Conservation (phyloP, 768 basidiomycete genomes). For the Cystofilobasidium ferigula region DNA sequence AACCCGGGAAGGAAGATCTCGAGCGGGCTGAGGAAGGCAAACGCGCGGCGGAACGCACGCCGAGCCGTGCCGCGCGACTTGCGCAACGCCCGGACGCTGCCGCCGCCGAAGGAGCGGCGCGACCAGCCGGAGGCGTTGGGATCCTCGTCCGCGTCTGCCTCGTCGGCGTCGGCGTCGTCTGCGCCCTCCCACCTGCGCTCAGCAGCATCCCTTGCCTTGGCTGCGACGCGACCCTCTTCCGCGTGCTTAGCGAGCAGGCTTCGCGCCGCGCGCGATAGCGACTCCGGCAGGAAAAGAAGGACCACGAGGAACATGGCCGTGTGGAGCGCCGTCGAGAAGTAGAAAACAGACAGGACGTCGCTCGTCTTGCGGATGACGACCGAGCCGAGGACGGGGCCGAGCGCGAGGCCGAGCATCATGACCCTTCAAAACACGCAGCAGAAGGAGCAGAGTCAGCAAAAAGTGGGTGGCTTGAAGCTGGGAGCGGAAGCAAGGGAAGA, state of each 20-base stretch:
- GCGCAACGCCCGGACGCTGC: conserved; percentile 24
- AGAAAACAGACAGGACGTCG: conserved; percentile 50
- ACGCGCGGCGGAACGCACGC: conserved; percentile 36
- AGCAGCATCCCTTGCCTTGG: conserved; percentile 29
- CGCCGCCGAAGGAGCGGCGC: conserved; percentile 15
- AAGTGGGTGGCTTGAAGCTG: too few relatives aligned
- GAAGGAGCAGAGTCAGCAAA: too few relatives aligned
- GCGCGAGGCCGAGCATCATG: conserved; percentile 49
- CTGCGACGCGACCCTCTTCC: conserved; percentile 20
- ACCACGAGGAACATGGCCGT: conserved; percentile 51
- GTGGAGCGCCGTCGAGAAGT: conserved; percentile 49
- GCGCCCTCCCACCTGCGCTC: conserved; percentile 37
- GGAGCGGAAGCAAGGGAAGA: too few relatives aligned
- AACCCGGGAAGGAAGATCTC: conserved; percentile 47
- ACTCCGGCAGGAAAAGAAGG: conserved; percentile 50
- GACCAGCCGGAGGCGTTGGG: conserved; percentile 31
- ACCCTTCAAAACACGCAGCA: background rate
- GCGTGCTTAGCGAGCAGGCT: conserved; percentile 30
- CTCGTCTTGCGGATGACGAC: conserved; percentile 51
- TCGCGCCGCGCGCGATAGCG: conserved; percentile 48
- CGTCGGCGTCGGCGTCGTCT: conserved; percentile 27
- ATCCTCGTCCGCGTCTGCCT: conserved; percentile 10
- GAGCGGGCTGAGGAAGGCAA: conserved; percentile 53
- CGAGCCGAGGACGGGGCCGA: conserved; percentile 63
- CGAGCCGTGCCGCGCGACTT: conserved; percentile 32